phyloP scores from a whole-genome alignment of 2,329 filamentous ascomycete genomes.

The Xylaria sp. region DNA sequence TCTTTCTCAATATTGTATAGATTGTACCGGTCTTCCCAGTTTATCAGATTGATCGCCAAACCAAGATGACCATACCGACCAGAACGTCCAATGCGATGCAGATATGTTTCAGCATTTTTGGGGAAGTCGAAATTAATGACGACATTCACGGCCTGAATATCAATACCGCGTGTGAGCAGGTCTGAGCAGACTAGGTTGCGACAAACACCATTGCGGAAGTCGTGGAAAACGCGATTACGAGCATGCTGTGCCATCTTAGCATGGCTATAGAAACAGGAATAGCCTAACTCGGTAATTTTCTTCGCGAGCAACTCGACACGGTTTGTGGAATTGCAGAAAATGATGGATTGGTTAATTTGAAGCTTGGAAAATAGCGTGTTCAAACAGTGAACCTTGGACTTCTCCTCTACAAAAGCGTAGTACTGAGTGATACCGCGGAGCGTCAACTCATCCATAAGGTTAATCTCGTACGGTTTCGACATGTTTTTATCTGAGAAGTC shows the following conservation, averaged over 20 bases:
- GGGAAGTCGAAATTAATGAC: slow-evolving; percentile 99
- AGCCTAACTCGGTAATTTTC: slow-evolving; percentile 98
- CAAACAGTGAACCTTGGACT: slow-evolving; percentile 98
- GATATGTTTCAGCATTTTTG: slow-evolving; percentile 98
- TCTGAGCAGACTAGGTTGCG: slow-evolving; percentile 98
- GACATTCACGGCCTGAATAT: slow-evolving; percentile 99
- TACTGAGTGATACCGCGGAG: slow-evolving; percentile 98
- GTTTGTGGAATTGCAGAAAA: slow-evolving; percentile 99
- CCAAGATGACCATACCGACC: slow-evolving; percentile 97
- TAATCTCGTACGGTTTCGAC: slow-evolving; percentile 96
- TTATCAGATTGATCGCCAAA: slow-evolving; percentile 98
- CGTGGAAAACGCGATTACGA: slow-evolving; percentile 98
- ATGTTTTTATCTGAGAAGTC: slow-evolving; percentile 99
- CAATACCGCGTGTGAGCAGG: slow-evolving; percentile 96
- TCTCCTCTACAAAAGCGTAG: slow-evolving; percentile 99
- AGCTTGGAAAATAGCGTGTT: slow-evolving; percentile 99
- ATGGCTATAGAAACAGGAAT: slow-evolving; percentile 99
- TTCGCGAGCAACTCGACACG: slow-evolving; percentile 97
- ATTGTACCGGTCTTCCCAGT: slow-evolving; percentile 99
- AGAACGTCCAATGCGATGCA: slow-evolving; percentile 97
- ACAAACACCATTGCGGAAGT: slow-evolving; percentile 97
- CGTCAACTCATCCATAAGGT: slow-evolving; percentile 98
- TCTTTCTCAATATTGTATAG: slow-evolving; percentile 99
- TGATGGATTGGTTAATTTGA: slow-evolving; percentile 99
- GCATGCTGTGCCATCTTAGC: slow-evolving; percentile 97